Percentiles rank a stretch among this genome's conserved stretches.
These are phyloP conservation scores for Acanthamoeba sp. DNA, from an alignment of 208 protist genomes.

Conservation along the genomic window DNA sequence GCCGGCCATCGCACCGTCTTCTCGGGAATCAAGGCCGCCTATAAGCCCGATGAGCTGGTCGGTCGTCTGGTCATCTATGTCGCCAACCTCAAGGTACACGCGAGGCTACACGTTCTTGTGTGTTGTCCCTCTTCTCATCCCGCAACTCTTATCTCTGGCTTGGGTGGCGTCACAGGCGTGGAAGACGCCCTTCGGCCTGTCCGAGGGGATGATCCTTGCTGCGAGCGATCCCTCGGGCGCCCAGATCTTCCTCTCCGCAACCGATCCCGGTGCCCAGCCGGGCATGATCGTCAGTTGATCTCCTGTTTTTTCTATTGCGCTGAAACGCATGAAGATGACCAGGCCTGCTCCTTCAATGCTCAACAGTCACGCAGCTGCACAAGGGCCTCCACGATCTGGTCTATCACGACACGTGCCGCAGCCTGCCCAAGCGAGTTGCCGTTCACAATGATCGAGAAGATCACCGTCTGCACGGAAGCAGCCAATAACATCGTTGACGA, in stretches of 20 bases:
- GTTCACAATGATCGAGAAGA: slow-evolving; percentile 48
- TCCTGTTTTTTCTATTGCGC: not conserved
- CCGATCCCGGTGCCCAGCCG: not conserved
- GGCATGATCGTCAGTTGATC: slow-evolving; percentile 48
- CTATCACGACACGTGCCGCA: not conserved
- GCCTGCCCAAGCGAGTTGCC: not conserved
- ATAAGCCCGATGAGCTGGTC: slow-evolving; percentile 34
- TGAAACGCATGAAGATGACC: not conserved
- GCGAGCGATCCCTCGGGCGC: slow-evolving; percentile 36
- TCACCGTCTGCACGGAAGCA: not conserved
- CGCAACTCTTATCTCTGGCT: not conserved
- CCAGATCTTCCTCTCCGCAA: slow-evolving; percentile 11
- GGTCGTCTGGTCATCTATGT: slow-evolving; percentile 46
- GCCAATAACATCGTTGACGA: too few species aligned
- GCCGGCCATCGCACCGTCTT: slow-evolving; percentile 21
- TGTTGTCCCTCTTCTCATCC: not conserved
- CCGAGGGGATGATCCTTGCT: slow-evolving; percentile 38
- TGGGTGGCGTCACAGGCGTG: not conserved
- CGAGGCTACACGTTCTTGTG: not conserved
- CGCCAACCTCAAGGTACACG: slow-evolving; percentile 44
- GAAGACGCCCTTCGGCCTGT: slow-evolving; percentile 40
- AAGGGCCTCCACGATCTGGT: not conserved
- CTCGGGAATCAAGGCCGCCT: slow-evolving; percentile 53
- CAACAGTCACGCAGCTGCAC: slow-evolving; percentile 10
- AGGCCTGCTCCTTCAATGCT: not conserved